Evolutionary conservation across 176 grass and related monocot species (phyloP), one percentile per base, ranked within the genome.

Genomic region (Zizania latifolia): DNA sequence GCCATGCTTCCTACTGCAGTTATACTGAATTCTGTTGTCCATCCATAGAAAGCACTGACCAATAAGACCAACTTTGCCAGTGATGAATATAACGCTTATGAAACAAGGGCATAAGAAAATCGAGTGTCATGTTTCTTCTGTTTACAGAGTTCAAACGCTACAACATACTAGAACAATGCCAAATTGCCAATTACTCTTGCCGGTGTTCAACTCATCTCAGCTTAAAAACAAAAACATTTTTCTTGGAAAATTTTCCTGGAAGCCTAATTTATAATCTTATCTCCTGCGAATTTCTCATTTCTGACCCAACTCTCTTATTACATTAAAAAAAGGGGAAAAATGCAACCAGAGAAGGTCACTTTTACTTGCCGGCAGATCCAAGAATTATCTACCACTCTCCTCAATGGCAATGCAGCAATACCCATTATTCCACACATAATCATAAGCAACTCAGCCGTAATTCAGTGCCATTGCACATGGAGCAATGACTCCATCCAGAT

Each of bases 121-220:
- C 10, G 12, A 70, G 3, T 34, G 32, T 0, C 16, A 27, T 10
- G 41, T 62, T 50, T 33, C 69, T 78, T 68, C 17, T 38, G 48
- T 73, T 78, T 78, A 74, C 74, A 87, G 33, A 87, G 34, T 39
- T 54, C 54, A 64, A 55, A 56, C 3, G 26, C 53, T 86, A 68
- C 62, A 83, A 5, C 27, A 59, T 29, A 53, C 54, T 28, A 37
- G 35, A 75, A 67, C 70, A 51, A 56, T 34, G 62, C 60, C 53
- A 87, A 10, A 75, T 62, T 34, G 62, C 59, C 51, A 87, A 7
- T 83, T 68, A 63, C 37, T 45, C 74, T 22, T 15, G 54, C 68
- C 11, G 22, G 39, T 21, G 66, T 59, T 37, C 75, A 73, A 36
- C 80, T 22, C 39, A 32, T n/a, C 58, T 67, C 48, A 66, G 17